A percentile compares a stretch with the other conserved stretches of the same genome.
Conservation (phyloP, 2,329 filamentous ascomycete species). For the Fusarium zealandicum region DNA sequence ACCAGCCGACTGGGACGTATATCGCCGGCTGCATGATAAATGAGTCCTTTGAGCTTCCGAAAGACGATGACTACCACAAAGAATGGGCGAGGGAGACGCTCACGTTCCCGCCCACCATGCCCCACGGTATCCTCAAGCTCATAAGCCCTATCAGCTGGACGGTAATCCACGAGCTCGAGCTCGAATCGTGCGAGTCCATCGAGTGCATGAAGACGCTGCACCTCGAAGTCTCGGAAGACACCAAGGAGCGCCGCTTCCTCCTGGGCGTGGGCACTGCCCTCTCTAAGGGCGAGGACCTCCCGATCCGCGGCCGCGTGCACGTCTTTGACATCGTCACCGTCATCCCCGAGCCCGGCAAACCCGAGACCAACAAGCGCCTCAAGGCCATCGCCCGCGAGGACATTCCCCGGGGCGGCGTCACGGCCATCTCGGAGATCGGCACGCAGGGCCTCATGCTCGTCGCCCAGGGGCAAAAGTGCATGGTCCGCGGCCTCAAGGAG, state of each 20-base stretch:
- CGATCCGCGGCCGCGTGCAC: constrained; percentile 83
- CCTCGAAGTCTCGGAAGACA: constrained; percentile 89
- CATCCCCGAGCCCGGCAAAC: constrained; percentile 84
- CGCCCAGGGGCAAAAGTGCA: constrained; percentile 95
- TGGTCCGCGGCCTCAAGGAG: constrained; percentile 95
- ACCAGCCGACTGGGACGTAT: constrained; percentile 76
- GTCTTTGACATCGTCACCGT: constrained; percentile 93
- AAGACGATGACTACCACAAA: constrained; percentile 82
- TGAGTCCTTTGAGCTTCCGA: constrained; percentile 81
- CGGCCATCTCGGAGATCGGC: constrained; percentile 82
- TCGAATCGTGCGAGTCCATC: constrained; percentile 78
- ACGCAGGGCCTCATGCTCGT: constrained; percentile 88
- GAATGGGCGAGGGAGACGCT: constrained; percentile 80
- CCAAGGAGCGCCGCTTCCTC: constrained; percentile 83
- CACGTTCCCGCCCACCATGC: constrained; percentile 69
- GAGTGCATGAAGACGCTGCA: constrained; percentile 84
- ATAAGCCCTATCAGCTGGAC: constrained; percentile 80
- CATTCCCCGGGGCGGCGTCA: constrained; percentile 89
- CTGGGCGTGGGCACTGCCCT: constrained; percentile 86
- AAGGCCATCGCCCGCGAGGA: constrained; percentile 90
- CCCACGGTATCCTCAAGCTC: constrained; percentile 78
- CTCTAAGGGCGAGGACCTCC: constrained; percentile 87
- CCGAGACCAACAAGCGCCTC: constrained; percentile 84
- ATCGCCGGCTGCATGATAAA: constrained; percentile 73
- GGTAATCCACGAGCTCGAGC: constrained; percentile 76